Conservation (phyloP, 1,139 yeast genomes). For the Taphrina pruni region DNA sequence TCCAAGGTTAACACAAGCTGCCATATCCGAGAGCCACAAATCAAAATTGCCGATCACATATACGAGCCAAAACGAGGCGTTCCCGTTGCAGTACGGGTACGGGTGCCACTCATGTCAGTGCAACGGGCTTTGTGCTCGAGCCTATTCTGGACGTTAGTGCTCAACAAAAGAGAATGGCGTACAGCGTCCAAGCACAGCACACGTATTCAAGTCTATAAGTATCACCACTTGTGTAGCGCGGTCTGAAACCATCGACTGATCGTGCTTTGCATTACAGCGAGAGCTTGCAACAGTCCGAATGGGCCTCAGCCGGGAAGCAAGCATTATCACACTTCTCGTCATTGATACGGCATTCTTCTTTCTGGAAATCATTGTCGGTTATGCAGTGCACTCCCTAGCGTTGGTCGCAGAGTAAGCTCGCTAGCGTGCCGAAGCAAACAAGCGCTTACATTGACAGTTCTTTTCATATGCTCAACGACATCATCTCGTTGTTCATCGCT, state of each 20-base stretch:
- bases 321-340: conserved; percentile 72
- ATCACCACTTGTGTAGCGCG: background rate
- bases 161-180: too few species aligned
- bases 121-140: background rate
- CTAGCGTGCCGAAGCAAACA: conserved; percentile 59
- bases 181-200: too few species aligned
- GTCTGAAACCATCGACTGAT: too few species aligned
- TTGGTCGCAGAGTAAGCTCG: conserved; percentile 41
- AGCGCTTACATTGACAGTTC: conserved; percentile 56
- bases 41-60: background rate
- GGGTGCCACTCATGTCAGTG: background rate
- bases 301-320: conserved; percentile 61
- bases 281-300: background rate
- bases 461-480: conserved; percentile 93
- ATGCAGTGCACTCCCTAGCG: conserved; percentile 46
- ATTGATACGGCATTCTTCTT: conserved; percentile 85
- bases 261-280: background rate
- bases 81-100: background rate
- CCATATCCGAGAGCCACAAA: background rate
- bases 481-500: conserved; percentile 85
- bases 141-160: background rate
- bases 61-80: background rate
- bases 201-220: background rate
- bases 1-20: too few species aligned
- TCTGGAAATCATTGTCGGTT: conserved; percentile 74